phyloP scores from a whole-genome alignment of 257 asterid genomes.

The Fraxinus quadrangulata region DNA sequence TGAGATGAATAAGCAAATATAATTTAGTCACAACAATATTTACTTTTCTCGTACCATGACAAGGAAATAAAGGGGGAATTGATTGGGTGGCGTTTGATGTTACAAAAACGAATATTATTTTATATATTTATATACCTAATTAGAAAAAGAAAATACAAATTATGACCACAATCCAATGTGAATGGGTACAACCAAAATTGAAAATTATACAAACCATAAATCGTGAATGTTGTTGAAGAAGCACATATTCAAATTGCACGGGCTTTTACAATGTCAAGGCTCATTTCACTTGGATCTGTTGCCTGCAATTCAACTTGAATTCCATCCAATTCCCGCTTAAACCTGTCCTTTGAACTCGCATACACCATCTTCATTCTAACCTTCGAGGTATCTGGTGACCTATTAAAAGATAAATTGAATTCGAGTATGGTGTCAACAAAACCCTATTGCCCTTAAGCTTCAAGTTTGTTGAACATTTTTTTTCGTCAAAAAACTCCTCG shows the following conservation, averaged over 20 bases:
- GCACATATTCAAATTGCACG: conserved; percentile 16
- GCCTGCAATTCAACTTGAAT: conserved; percentile 38
- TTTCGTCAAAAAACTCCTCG: too few species aligned
- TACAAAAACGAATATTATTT: not conserved
- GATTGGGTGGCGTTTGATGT: not conserved
- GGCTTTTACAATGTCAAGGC: conserved; percentile 31
- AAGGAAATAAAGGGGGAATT: not conserved
- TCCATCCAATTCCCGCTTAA: conserved; percentile 36
- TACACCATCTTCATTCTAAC: conserved; percentile 41
- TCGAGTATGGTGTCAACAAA: too few species aligned
- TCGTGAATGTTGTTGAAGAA: not conserved
- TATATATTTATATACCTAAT: not conserved
- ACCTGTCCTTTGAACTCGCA: conserved; percentile 37
- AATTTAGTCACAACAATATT: not conserved
- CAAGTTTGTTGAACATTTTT: too few species aligned
- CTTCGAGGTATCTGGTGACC: conserved; percentile 34
- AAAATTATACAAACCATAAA: not conserved
- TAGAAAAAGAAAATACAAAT: not conserved
- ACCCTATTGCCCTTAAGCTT: not conserved
- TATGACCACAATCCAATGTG: not conserved
- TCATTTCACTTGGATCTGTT: conserved; percentile 37
- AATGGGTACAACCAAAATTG: not conserved
- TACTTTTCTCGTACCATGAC: not conserved
- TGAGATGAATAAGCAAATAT: not conserved
- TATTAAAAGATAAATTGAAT: not conserved